Base-by-base conservation (phyloP, 2,329 filamentous ascomycete species). In the Diaporthe sp. region DNA sequence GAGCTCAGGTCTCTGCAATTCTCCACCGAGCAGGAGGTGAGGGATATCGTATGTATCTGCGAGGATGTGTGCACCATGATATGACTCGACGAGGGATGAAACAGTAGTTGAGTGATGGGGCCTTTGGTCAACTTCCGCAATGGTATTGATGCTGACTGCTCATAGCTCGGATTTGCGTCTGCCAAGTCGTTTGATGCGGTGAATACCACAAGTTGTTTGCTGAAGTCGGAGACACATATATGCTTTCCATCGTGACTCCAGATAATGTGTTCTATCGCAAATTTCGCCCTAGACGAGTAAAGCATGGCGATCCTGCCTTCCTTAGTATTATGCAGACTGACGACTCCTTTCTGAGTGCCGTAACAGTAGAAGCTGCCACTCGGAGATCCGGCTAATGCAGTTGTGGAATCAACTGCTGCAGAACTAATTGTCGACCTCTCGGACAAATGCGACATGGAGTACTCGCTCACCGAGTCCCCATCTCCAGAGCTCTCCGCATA, bases 181-280 rank as follows among this genome's bases (percentile, higher is more conserved):
- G 28, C 13, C 39, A 13, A 9, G n/a, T 46, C 15, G 25, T 31
- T 8, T 10, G 25, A 34, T 5, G 44, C 59, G 9, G 59, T 13
- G 31, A 65, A 65, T 4, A 65, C 8, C 0, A 46, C 6, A 3
- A 65, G 6, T 22, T 39, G 59, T 22, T 65, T 65, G 59, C 59
- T 46, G 28, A 65, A 65, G 42, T 65, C 59, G 1, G 59, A 65
- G 0, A 25, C 10, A 34, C 59, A 65, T 7, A 65, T 65, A 42
- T 49, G 42, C 8, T 65, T 31, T 6, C 59, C 59, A n/a, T 65
- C 59, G 19, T 31, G n/a, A 42, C 59, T 65, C 59, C 59, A 65
- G 10, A 15, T 6, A n/a, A 65, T 65, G 42, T 65, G 59, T 5
- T 46, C 59, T 25, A 65, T 65, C 13, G 59, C 17, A 7, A 65